Percentiles rank a stretch among this genome's conserved stretches.
Conservation (phyloP, 2,329 filamentous ascomycete genomes). For the Xylariaceae sp. region DNA sequence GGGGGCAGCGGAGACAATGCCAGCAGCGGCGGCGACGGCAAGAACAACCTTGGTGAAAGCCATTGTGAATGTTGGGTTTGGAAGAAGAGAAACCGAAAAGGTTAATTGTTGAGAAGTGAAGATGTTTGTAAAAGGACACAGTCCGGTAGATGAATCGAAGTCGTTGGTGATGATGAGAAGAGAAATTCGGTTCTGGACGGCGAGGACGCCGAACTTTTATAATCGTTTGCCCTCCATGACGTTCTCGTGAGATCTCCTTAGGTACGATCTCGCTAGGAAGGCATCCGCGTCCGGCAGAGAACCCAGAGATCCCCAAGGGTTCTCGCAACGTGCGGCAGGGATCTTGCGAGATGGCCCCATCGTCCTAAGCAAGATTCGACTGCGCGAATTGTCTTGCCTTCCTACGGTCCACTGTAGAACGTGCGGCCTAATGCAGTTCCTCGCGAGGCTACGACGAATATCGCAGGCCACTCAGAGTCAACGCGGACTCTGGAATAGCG, state of each 20-base stretch:
- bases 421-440: too few species aligned
- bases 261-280: too few species aligned
- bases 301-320: not conserved
- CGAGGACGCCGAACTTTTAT: not conserved
- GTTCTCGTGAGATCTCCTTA: too few species aligned
- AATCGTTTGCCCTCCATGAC: not conserved
- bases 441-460: too few species aligned
- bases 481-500: too few species aligned
- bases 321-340: not conserved
- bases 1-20: slow-evolving; percentile 41
- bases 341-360: too few species aligned
- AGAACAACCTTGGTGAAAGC: slow-evolving; percentile 16
- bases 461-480: too few species aligned
- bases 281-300: too few species aligned
- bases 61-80: slow-evolving; percentile 11
- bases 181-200: not conserved
- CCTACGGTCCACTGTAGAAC: too few species aligned
- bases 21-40: slow-evolving; percentile 31
- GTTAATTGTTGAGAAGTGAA: slow-evolving; percentile 1
- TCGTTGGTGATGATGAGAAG: not conserved
- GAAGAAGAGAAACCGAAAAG: not conserved
- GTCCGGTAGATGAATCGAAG: not conserved
- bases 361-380: too few species aligned
- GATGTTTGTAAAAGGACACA: slow-evolving; percentile 2
- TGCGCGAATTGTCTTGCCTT: too few species aligned